A percentile compares a stretch with the other conserved stretches of the same genome.
phyloP scores from a whole-genome alignment of 345 rosid genomes.

The Laguncularia racemosa region DNA sequence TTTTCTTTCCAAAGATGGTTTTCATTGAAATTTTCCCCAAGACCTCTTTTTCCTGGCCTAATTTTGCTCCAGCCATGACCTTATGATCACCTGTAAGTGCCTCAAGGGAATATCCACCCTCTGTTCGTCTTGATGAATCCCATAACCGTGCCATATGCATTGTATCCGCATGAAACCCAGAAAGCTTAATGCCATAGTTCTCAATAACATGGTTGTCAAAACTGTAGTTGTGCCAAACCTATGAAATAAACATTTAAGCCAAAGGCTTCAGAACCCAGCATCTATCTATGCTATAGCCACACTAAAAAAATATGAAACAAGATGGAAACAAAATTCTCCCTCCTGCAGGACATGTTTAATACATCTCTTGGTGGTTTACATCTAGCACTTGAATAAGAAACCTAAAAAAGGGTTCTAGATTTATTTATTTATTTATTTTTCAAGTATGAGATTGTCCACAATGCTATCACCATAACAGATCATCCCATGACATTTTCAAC shows the following conservation, averaged over 20 bases:
- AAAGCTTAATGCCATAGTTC: slow-evolving; percentile 65
- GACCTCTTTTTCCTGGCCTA: slow-evolving; percentile 39
- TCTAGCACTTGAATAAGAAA: no score
- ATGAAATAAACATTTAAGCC: slow-evolving; percentile 8
- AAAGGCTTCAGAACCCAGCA: not conserved
- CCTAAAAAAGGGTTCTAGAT: no score
- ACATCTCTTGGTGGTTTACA: no score
- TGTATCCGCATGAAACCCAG: slow-evolving; percentile 95
- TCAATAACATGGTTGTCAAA: slow-evolving; percentile 80
- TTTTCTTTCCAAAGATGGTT: slow-evolving; percentile 71
- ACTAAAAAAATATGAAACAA: no score
- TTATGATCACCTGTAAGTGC: slow-evolving; percentile 68
- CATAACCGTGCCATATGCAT: slow-evolving; percentile 98
- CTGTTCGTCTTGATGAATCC: slow-evolving; percentile 76
- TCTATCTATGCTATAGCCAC: no score
- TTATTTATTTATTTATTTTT: no score
- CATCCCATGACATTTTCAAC: no score
- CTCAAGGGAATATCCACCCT: slow-evolving; percentile 94
- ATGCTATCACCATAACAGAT: no score
- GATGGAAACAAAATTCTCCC: no score
- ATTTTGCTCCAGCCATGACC: slow-evolving; percentile 39
- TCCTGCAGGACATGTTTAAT: no score
- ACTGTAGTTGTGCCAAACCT: slow-evolving; percentile 99
- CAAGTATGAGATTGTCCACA: no score
- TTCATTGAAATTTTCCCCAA: slow-evolving; percentile 90